These are phyloP conservation scores for Cladosporium sp. DNA, from an alignment of 2,329 filamentous ascomycete species.

Conservation along the genomic window DNA sequence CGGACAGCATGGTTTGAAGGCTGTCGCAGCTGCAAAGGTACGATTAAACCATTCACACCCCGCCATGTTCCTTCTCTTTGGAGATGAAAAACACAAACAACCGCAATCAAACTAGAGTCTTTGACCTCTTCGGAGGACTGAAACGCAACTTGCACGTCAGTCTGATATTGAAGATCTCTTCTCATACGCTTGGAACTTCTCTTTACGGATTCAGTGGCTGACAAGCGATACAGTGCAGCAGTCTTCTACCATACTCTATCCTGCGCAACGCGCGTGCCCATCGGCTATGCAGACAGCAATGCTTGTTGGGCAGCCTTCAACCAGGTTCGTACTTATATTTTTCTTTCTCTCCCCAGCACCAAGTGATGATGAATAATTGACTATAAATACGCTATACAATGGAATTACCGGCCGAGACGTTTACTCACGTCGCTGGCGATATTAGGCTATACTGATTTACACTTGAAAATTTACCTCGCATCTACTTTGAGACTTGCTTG, in stretches of 20 bases:
- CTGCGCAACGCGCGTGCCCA: not conserved
- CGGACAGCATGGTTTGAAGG: conserved; percentile 12
- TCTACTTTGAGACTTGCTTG: conserved; percentile 1
- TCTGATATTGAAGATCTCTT: conserved; percentile 54
- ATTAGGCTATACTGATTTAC: conserved; percentile 41
- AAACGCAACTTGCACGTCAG: conserved; percentile 85
- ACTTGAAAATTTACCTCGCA: conserved; percentile 6
- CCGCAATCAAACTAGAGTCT: conserved; percentile 88
- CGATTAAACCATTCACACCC: not conserved
- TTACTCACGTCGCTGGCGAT: conserved; percentile 61
- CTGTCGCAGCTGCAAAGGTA: conserved; percentile 11
- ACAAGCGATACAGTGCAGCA: conserved; percentile 9
- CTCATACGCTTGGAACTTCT: not conserved
- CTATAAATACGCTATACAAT: conserved; percentile 70
- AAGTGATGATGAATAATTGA: conserved; percentile 52
- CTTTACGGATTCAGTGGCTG: not conserved
- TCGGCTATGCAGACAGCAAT: not conserved
- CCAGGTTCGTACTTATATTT: conserved; percentile 3
- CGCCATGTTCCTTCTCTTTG: conserved; percentile 8
- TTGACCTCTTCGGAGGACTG: conserved; percentile 75
- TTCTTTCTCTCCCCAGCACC: not conserved
- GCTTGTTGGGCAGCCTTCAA: not conserved
- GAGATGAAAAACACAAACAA: conserved; percentile 68
- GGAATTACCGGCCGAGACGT: conserved; percentile 81
- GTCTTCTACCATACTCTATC: not conserved